Evolutionary conservation across 176 grass and related monocot species (phyloP).

Genomic region (Oryza longistaminata): DNA sequence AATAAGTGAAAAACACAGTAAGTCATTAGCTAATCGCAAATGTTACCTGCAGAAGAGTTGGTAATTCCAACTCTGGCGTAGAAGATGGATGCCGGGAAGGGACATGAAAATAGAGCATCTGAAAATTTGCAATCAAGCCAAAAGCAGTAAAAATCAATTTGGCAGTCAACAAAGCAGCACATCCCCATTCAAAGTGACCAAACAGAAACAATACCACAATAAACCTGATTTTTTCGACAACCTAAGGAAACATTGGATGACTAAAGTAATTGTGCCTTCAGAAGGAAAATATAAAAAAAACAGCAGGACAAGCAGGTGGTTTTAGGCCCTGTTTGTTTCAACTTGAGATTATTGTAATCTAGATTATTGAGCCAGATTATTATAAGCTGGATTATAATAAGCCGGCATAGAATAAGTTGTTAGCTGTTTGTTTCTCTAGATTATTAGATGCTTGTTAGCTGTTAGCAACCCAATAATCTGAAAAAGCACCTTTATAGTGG

Average conservation of each 20-base stretch:
- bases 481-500: too few relatives aligned
- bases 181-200: conserved; percentile 7
- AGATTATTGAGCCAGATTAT: too few relatives aligned
- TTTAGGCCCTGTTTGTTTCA: too few relatives aligned
- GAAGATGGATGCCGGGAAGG: conserved; percentile 80
- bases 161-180: not conserved
- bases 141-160: conserved; percentile 23
- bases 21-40: not conserved
- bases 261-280: conserved; percentile 2
- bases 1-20: not conserved
- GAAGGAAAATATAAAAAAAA: not conserved
- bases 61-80: conserved; percentile 73
- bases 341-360: too few relatives aligned
- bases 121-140: conserved; percentile 38
- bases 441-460: too few relatives aligned
- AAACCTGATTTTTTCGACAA: not conserved
- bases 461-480: too few relatives aligned
- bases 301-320: not conserved
- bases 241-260: not conserved
- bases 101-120: conserved; percentile 95
- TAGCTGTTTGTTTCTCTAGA: too few relatives aligned
- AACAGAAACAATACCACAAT: conserved; percentile 14
- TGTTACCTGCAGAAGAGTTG: conserved; percentile 87
- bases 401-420: too few relatives aligned
- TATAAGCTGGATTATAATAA: too few relatives aligned